Evolutionary conservation across 164 flowering plant species (phyloP).

Genomic region (Umbilicus rupestris): DNA sequence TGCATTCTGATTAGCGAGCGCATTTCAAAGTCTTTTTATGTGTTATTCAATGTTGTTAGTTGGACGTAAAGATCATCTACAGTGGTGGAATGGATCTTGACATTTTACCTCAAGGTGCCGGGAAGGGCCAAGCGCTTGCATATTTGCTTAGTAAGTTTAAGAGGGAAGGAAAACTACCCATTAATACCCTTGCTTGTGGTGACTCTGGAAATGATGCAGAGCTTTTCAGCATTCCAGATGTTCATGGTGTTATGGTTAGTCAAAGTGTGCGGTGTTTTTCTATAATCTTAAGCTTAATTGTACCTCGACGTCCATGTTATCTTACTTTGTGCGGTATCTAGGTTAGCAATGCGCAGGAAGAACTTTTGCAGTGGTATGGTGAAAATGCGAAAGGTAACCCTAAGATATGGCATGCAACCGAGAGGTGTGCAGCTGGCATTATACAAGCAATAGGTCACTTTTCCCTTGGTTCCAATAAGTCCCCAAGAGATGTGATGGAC

Average conservation of each 20-base stretch:
- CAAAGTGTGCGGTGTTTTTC: not conserved
- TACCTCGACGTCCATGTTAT: too few species aligned
- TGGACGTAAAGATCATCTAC: conserved; percentile 71
- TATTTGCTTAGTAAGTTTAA: conserved; percentile 58
- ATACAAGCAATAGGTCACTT: conserved; percentile 83
- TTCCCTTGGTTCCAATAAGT: conserved; percentile 40
- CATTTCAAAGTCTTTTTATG: not conserved
- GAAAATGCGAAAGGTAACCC: conserved; percentile 67
- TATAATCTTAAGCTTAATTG: not conserved
- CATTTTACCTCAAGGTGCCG: conserved; percentile 72
- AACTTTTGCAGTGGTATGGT: conserved; percentile 68
- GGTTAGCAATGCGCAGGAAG: conserved; percentile 92
- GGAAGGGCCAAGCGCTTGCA: conserved; percentile 91
- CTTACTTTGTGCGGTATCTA: conserved; percentile 14
- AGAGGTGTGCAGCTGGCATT: conserved; percentile 83
- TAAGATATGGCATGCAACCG: conserved; percentile 62
- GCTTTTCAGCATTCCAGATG: conserved; percentile 72
- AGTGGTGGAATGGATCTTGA: conserved; percentile 83
- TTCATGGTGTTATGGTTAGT: conserved; percentile 85
- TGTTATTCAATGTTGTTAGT: conserved; percentile 26
- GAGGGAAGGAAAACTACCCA: conserved; percentile 43
- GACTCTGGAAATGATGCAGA: conserved; percentile 95
- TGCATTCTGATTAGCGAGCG: not conserved
- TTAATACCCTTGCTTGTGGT: conserved; percentile 70
- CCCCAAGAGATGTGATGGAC: conserved; percentile 58